Conservation (phyloP, 192 early-diverging fungal genomes). For the Backusella macrospora region DNA sequence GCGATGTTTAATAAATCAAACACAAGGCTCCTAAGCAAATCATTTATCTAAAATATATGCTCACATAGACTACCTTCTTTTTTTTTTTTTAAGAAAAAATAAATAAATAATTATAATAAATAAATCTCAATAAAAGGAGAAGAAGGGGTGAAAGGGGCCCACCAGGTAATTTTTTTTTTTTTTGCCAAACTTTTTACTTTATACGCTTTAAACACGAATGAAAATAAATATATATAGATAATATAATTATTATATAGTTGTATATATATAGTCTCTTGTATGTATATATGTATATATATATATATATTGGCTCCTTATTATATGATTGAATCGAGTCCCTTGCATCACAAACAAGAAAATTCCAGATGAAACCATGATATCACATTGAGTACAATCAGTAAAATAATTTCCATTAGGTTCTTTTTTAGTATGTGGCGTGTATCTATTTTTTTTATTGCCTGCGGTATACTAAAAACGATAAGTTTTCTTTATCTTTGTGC, state of each 20-base stretch:
- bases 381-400: conserved; percentile 8
- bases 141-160: neutral
- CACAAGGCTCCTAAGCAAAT: neutral
- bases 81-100: no score
- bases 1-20: conserved; percentile 1
- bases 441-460: conserved; percentile 13
- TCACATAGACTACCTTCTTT: no score
- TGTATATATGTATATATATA: conserved; percentile 1
- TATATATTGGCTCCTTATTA: neutral
- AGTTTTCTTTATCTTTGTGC: neutral
- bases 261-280: no score
- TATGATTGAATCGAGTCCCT: conserved; percentile 5
- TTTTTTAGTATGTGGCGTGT: conserved; percentile 17
- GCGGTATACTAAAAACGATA: conserved; percentile 11
- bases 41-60: no score
- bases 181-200: neutral
- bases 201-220: neutral
- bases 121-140: neutral
- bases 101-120: neutral
- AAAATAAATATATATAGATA: neutral
- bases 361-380: conserved; percentile 14
- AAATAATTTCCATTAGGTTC: conserved; percentile 5
- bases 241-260: conserved; percentile 2
- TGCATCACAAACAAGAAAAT: conserved; percentile 14
- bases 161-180: neutral